Conservation (phyloP, 1,284 basidiomycete genomes). For the Agroathelia rolfsii region DNA sequence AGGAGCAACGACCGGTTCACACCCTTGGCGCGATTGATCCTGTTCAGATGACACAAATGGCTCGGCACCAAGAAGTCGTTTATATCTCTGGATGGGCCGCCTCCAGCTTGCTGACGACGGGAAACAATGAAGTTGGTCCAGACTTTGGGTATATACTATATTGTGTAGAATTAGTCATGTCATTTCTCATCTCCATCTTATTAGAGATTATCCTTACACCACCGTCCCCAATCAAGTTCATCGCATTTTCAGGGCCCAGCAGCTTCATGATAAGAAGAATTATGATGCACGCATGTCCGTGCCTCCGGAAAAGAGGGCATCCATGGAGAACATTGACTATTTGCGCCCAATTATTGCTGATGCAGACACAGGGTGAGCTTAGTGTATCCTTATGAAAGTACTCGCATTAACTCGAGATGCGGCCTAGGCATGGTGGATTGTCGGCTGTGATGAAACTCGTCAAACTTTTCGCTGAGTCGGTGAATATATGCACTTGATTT, state of each 20-base stretch:
- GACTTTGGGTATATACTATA: conserved; percentile 74
- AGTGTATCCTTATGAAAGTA: too few relatives aligned
- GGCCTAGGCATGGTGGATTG: conserved; percentile 78
- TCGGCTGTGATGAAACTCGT: conserved; percentile 96
- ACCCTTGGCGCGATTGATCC: conserved; percentile 90
- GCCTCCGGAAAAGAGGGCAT: conserved; percentile 50
- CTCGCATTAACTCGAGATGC: conserved; percentile 6
- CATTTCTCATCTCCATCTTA: conserved; percentile 5
- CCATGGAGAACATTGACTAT: conserved; percentile 78
- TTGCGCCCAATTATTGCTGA: conserved; percentile 90
- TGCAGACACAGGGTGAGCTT: conserved; percentile 86
- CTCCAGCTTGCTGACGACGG: conserved; percentile 83
- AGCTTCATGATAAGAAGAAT: conserved; percentile 80
- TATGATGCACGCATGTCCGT: conserved; percentile 75
- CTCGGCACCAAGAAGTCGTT: conserved; percentile 85
- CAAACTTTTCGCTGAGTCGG: conserved; percentile 86
- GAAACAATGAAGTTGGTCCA: conserved; percentile 93
- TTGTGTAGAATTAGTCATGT: conserved; percentile 4
- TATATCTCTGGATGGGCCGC: conserved; percentile 94
- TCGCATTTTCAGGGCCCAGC: conserved; percentile 77
- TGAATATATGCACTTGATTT: conserved; percentile 21
- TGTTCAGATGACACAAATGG: conserved; percentile 97
- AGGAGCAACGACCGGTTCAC: conserved; percentile 60
- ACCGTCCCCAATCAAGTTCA: conserved; percentile 92
- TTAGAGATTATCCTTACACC: conserved; percentile 85